phyloP scores from a whole-genome alignment of 257 asterid genomes.

The Scutellaria galericulata region DNA sequence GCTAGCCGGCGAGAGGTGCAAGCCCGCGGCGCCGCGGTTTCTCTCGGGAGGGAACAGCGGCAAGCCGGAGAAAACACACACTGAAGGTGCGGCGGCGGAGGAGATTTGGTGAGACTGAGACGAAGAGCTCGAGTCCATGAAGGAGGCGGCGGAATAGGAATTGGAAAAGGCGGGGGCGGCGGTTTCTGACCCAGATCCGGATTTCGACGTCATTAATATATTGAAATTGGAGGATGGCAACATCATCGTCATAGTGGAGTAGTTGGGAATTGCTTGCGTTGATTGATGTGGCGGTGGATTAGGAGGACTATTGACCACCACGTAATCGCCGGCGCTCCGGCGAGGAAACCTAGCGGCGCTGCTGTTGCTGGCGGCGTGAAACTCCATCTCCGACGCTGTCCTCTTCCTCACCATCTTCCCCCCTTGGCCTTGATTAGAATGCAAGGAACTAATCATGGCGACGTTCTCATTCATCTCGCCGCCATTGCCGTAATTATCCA shows the following conservation, averaged over 20 bases:
- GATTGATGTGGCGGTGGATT: conserved; percentile 38
- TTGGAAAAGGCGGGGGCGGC: conserved; percentile 7
- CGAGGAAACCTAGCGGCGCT: conserved; percentile 54
- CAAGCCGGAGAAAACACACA: conserved; percentile 89
- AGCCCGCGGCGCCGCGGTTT: conserved; percentile 30
- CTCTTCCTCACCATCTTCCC: conserved; percentile 73
- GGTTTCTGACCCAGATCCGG: conserved; percentile 48
- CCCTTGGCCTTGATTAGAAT: conserved; percentile 31
- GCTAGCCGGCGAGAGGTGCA: conserved; percentile 29
- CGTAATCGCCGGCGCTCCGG: conserved; percentile 42
- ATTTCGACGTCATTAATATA: conserved; percentile 50
- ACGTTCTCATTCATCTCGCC: conserved; percentile 23
- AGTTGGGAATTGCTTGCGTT: conserved; percentile 52
- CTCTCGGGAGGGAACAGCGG: conserved; percentile 87
- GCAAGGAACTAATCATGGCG: conserved; percentile 24
- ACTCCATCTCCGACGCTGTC: conserved; percentile 79
- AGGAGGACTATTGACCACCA: conserved; percentile 31
- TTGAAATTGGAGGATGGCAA: conserved; percentile 50
- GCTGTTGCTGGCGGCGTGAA: conserved; percentile 37
- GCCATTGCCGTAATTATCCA: conserved; percentile 37
- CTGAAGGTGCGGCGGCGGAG: conserved; percentile 46
- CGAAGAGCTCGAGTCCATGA: conserved; percentile 41
- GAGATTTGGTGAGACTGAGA: conserved; percentile 32
- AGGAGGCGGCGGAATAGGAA: not conserved
- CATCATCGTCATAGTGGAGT: conserved; percentile 67